Conservation (phyloP, 495 filamentous ascomycete genomes). For the Xylaria cubensis region DNA sequence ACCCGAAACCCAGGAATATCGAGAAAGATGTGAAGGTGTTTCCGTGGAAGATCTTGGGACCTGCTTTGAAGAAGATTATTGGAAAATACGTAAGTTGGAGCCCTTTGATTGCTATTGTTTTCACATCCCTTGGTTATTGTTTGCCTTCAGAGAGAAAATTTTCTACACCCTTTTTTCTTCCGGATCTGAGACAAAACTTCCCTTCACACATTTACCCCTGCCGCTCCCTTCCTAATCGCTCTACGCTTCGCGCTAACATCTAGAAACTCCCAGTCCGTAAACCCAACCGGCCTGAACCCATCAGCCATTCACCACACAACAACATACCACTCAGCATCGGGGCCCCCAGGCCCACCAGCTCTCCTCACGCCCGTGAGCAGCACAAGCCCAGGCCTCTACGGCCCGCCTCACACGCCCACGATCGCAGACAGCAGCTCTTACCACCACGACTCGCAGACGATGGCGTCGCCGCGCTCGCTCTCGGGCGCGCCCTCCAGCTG, state of each 20-base stretch:
- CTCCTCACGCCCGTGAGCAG: slow-evolving; percentile 45
- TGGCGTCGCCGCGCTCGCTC: slow-evolving; percentile 51
- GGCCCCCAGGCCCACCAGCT: slow-evolving; percentile 16
- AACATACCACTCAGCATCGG: slow-evolving; percentile 19
- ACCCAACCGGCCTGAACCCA: slow-evolving; percentile 39
- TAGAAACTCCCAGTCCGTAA: slow-evolving; percentile 32
- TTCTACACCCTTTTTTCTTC: neutral
- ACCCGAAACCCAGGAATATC: slow-evolving; percentile 94
- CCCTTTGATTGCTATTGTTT: neutral
- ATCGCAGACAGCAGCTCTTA: slow-evolving; percentile 38
- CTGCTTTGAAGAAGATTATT: slow-evolving; percentile 94
- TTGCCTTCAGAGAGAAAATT: neutral
- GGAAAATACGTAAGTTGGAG: slow-evolving; percentile 75
- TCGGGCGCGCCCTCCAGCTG: slow-evolving; percentile 45
- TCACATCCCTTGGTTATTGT: neutral
- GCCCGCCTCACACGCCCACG: slow-evolving; percentile 48
- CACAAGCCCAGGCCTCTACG: slow-evolving; percentile 45
- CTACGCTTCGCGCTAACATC: slow-evolving; percentile 20
- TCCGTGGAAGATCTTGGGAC: slow-evolving; percentile 82
- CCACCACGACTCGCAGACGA: slow-evolving; percentile 47
- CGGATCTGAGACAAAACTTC: neutral
- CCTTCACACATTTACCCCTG: neutral
- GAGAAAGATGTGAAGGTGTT: slow-evolving; percentile 99
- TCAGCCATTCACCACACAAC: slow-evolving; percentile 41
- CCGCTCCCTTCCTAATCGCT: neutral